These are phyloP conservation scores for Leccinum arenicola DNA, from an alignment of 768 basidiomycete species.

Conservation along the genomic window DNA sequence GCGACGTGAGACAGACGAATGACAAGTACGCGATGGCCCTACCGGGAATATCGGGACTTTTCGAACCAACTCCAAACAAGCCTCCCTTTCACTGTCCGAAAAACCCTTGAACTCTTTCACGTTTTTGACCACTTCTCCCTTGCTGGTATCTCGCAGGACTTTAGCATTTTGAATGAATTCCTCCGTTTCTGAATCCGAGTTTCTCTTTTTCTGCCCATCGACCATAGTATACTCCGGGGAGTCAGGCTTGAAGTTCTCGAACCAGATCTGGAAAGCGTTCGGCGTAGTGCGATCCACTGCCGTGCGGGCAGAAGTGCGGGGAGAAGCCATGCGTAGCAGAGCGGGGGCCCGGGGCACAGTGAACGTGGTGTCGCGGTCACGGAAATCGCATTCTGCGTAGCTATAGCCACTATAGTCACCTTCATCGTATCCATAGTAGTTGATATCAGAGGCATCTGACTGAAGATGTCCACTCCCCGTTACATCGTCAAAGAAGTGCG, in stretches of 20 bases:
- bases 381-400: background rate
- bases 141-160: slow-evolving; percentile 14
- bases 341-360: background rate
- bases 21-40: background rate
- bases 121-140: slow-evolving; percentile 12
- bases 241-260: background rate
- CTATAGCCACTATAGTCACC: background rate
- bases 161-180: slow-evolving; percentile 4
- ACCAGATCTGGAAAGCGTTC: slow-evolving; percentile 19
- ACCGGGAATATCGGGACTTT: slow-evolving; percentile 26
- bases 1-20: slow-evolving; percentile 7
- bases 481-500: slow-evolving; percentile 1
- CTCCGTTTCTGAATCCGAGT: background rate
- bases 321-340: background rate
- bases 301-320: background rate
- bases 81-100: background rate
- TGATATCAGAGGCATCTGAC: background rate
- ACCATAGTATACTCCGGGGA: slow-evolving; percentile 16
- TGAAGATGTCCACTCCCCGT: background rate
- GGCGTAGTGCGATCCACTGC: background rate
- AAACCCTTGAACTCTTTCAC: slow-evolving; percentile 19
- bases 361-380: background rate
- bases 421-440: slow-evolving; percentile 1
- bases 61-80: slow-evolving; percentile 15
- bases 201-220: slow-evolving; percentile 11